A percentile compares a stretch with the other conserved stretches of the same genome.
These are phyloP conservation scores for Periconia sp. DNA, from an alignment of 2,329 filamentous ascomycete genomes.

Conservation along the genomic window DNA sequence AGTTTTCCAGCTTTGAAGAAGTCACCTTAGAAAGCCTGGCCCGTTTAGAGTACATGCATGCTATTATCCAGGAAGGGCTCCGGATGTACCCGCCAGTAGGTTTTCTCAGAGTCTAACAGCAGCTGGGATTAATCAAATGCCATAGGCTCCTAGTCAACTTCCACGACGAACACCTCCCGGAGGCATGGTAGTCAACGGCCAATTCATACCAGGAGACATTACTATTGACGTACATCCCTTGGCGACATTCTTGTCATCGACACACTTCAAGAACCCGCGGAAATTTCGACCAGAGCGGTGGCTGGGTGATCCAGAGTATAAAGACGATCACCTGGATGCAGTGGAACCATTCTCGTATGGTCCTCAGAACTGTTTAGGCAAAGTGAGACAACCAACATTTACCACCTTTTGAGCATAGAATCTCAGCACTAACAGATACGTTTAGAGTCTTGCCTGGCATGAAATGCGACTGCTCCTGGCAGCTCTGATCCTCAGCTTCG, in stretches of 20 bases:
- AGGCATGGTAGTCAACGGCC: background rate
- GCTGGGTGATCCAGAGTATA: conserved; percentile 30
- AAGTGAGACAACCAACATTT: conserved; percentile 15
- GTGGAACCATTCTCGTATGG: conserved; percentile 50
- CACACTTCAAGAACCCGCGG: conserved; percentile 39
- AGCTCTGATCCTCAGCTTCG: conserved; percentile 43
- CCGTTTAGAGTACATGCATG: conserved; percentile 24
- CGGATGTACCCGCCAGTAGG: conserved; percentile 12
- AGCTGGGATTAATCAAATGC: background rate
- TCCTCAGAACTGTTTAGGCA: conserved; percentile 42
- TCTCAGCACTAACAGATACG: conserved; percentile 7
- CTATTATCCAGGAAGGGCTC: conserved; percentile 13
- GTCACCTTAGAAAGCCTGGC: conserved; percentile 27
- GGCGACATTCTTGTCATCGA: conserved; percentile 17
- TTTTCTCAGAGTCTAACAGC: background rate
- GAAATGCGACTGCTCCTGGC: conserved; percentile 47
- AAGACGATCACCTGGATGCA: conserved; percentile 33
- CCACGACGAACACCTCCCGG: background rate
- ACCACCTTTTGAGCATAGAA: background rate
- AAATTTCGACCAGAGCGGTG: conserved; percentile 48
- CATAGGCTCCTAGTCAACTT: background rate
- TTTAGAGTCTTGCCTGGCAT: conserved; percentile 37
- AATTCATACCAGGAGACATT: conserved; percentile 1
- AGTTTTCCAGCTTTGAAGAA: conserved; percentile 13
- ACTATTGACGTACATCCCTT: background rate